Evolutionary conservation across 371 early-diverging fungal genomes (phyloP), one percentile per base, ranked within the genome.

Genomic region (Apophysomyces variabilis): DNA sequence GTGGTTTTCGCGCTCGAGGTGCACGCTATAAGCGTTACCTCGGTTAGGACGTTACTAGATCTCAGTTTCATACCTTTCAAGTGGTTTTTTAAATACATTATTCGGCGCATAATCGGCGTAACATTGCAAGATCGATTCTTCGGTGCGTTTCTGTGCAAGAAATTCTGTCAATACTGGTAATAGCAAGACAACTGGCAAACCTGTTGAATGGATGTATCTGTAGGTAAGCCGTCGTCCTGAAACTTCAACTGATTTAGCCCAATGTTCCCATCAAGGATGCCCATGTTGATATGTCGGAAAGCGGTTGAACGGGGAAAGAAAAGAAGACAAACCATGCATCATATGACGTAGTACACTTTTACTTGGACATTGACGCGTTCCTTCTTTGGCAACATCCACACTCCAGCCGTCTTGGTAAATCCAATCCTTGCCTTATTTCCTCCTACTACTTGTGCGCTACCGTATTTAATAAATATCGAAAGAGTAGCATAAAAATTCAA

Each of bases 191-290:
- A 18, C 5, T 46, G 21, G 12, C 26, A 35, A 75, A 87, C 88
- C 79, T 87, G 88, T 12, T 72, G 64, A 47, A 83, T 79, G 2
- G 88, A 87, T 0, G 88, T 73, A 2, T 84, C 82, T 0, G 85
- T 79, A 1, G 80, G 82, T 14, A 86, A 36, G 35, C 65, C 72
- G 56, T 87, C 88, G 71, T 83, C 83, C 7, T 78, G 73, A 60
- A 66, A 72, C 35, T 74, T 75, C 43, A 77, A 45, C 39, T 66
- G 66, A 58, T 57, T 38, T 8, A 76, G 61, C 43, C 71, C 65
- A 12, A 65, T 64, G 16, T 60, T 44, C 4, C 75, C 79, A 21
- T 68, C 69, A 9, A 77, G 68, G 56, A 79, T 73, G 16, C 78
- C 75, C 76, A 77, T 79, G 32, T 8, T 65, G 46, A 26, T 26